A percentile compares a stretch with the other conserved stretches of the same genome.
Evolutionary conservation across 2,329 filamentous ascomycete species (phyloP).

Genomic region (Talaromyces amestolkiae): DNA sequence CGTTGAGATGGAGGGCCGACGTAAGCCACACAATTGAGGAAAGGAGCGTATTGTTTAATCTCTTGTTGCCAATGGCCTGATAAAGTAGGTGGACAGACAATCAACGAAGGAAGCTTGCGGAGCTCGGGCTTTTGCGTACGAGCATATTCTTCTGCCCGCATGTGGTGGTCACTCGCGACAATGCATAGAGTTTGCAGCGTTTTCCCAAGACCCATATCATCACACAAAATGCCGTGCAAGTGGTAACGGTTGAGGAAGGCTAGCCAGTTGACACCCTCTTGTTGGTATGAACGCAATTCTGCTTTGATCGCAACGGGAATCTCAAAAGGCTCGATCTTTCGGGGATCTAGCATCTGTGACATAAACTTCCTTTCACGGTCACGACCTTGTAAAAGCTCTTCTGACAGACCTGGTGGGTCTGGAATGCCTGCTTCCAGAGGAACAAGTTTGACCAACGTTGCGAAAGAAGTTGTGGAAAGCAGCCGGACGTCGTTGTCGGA

Average conservation of each 20-base stretch:
- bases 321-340: slow-evolving; percentile 90
- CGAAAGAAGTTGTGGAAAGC: slow-evolving; percentile 94
- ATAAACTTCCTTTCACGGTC: slow-evolving; percentile 97
- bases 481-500: slow-evolving; percentile 93
- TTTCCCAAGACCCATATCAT: slow-evolving; percentile 98
- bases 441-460: slow-evolving; percentile 93
- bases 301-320: slow-evolving; percentile 98
- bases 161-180: slow-evolving; percentile 93
- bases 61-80: slow-evolving; percentile 99
- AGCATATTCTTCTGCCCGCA: slow-evolving; percentile 84
- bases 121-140: slow-evolving; percentile 77
- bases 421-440: slow-evolving; percentile 96
- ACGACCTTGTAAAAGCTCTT: slow-evolving; percentile 81
- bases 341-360: slow-evolving; percentile 89
- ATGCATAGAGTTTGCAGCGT: slow-evolving; percentile 97
- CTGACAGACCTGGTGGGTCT: slow-evolving; percentile 87
- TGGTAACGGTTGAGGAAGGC: slow-evolving; percentile 98
- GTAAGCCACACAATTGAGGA: slow-evolving; percentile 84
- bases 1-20: slow-evolving; percentile 85
- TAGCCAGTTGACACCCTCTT: slow-evolving; percentile 98
- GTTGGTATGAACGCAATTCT: slow-evolving; percentile 92
- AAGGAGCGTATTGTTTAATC: slow-evolving; percentile 91
- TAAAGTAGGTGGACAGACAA: slow-evolving; percentile 92
- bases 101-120: slow-evolving; percentile 80
- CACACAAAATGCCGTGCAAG: slow-evolving; percentile 94